Conservation (phyloP, 305 asterid species). For the Andrographis paniculata region DNA sequence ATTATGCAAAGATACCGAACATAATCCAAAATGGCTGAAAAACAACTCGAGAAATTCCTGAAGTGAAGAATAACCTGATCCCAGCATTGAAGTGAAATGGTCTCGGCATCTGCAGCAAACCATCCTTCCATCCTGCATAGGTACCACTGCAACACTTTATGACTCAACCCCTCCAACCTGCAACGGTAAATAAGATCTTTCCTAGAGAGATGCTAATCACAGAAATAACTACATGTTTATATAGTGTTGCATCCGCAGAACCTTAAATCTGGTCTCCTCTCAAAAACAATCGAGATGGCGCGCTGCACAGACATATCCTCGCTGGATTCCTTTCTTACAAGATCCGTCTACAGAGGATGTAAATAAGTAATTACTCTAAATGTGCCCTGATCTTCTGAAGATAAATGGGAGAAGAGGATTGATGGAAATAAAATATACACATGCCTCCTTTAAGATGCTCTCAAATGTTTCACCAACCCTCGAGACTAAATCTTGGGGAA, state of each 20-base stretch:
- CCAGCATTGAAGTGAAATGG: slow-evolving; percentile 91
- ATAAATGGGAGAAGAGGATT: too few relatives aligned
- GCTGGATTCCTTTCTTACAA: slow-evolving; percentile 38
- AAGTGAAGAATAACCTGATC: slow-evolving; percentile 94
- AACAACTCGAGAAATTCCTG: slow-evolving; percentile 83
- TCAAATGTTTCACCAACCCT: slow-evolving; percentile 61
- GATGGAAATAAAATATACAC: too few relatives aligned
- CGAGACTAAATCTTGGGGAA: slow-evolving; percentile 60
- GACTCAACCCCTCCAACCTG: slow-evolving; percentile 76
- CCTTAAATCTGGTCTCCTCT: slow-evolving; percentile 65
- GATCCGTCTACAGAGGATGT: slow-evolving; percentile 36
- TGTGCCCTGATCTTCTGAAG: too few relatives aligned
- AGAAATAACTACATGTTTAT: background rate
- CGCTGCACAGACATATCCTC: slow-evolving; percentile 56
- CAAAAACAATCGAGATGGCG: slow-evolving; percentile 54
- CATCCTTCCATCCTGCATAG: slow-evolving; percentile 99
- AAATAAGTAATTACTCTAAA: slow-evolving; percentile 93
- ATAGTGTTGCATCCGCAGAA: slow-evolving; percentile 9
- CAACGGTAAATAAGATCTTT: background rate
- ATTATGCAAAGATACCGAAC: slow-evolving; percentile 80
- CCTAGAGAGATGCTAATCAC: background rate
- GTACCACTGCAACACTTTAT: slow-evolving; percentile 94
- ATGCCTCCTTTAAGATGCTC: slow-evolving; percentile 58
- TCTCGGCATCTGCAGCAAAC: slow-evolving; percentile 99
- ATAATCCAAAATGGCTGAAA: slow-evolving; percentile 98